Evolutionary conservation across 495 filamentous ascomycete species (phyloP).

Genomic region (Aspergillus sclerotiicarbonarius): DNA sequence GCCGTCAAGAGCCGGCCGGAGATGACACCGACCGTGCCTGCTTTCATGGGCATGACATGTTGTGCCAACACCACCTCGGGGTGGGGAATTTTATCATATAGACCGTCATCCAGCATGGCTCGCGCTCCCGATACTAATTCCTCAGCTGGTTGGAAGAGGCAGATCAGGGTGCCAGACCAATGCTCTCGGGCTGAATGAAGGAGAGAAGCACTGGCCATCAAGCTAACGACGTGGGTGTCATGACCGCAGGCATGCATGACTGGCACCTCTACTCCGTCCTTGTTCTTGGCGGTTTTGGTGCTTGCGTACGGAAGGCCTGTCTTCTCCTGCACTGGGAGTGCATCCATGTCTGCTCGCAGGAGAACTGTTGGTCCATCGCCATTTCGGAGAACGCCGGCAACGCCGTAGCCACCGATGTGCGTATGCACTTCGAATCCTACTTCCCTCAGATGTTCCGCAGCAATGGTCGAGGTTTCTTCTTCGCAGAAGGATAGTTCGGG

Average conservation of each 20-base stretch:
- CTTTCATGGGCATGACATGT: conserved; percentile 52
- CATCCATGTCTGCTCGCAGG: conserved; percentile 62
- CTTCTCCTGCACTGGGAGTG: conserved; percentile 55
- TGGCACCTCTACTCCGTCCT: conserved; percentile 44
- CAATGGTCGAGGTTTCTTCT: conserved; percentile 39
- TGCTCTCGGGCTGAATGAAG: conserved; percentile 36
- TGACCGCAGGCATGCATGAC: conserved; percentile 71
- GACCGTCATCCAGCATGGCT: conserved; percentile 60
- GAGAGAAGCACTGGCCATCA: conserved; percentile 51
- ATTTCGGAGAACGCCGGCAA: conserved; percentile 56
- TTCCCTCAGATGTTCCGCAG: conserved; percentile 34
- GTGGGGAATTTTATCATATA: conserved; percentile 48
- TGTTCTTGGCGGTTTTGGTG: conserved; percentile 36
- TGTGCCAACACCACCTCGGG: conserved; percentile 58
- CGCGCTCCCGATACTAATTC: conserved; percentile 55
- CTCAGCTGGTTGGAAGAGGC: conserved; percentile 62
- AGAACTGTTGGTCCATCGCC: conserved; percentile 53
- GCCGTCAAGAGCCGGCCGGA: conserved; percentile 32
- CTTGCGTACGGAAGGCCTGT: conserved; percentile 58
- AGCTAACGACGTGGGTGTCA: conserved; percentile 56
- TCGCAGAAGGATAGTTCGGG: conserved; percentile 57
- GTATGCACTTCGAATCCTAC: conserved; percentile 46
- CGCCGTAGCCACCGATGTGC: conserved; percentile 55
- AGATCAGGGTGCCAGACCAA: conserved; percentile 58
- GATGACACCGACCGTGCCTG: conserved; percentile 37